Percentiles rank a stretch among this genome's conserved stretches.
phyloP scores from a whole-genome alignment of 345 rosid genomes.

The Geranium brycei region DNA sequence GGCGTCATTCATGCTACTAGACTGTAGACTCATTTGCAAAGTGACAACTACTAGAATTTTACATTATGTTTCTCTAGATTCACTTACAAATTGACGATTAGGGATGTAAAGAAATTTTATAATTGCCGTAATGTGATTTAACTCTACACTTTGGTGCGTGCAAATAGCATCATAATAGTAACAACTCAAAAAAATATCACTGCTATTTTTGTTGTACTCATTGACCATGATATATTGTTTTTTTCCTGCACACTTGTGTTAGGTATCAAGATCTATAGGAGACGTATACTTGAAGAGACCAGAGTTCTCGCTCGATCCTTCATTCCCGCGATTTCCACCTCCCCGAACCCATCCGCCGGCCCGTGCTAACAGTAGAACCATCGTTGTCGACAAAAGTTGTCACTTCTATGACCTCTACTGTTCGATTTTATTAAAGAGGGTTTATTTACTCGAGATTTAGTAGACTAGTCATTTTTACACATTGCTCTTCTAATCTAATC shows the following conservation, averaged over 20 bases:
- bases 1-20: too few species aligned
- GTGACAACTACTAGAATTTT: not conserved
- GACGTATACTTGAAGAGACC: conserved; percentile 89
- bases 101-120: too few species aligned
- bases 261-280: conserved; percentile 93
- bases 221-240: not conserved
- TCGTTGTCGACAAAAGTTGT: conserved; percentile 5
- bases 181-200: not conserved
- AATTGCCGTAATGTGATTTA: not conserved
- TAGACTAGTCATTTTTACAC: too few species aligned
- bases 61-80: not conserved
- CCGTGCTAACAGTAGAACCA: conserved; percentile 78
- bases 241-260: conserved; percentile 3
- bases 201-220: conserved; percentile 3
- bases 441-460: too few species aligned
- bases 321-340: conserved; percentile 79
- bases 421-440: too few species aligned
- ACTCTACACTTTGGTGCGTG: not conserved
- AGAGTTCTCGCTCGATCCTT: conserved; percentile 75
- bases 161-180: not conserved
- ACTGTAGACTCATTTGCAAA: too few species aligned
- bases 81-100: too few species aligned
- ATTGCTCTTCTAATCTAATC: too few species aligned
- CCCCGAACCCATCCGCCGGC: conserved; percentile 55
- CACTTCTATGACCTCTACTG: too few species aligned